Percentiles rank a stretch among this genome's conserved stretches.
Conservation (phyloP, 1,284 basidiomycete species). For the Sporisorium scitamineum region DNA sequence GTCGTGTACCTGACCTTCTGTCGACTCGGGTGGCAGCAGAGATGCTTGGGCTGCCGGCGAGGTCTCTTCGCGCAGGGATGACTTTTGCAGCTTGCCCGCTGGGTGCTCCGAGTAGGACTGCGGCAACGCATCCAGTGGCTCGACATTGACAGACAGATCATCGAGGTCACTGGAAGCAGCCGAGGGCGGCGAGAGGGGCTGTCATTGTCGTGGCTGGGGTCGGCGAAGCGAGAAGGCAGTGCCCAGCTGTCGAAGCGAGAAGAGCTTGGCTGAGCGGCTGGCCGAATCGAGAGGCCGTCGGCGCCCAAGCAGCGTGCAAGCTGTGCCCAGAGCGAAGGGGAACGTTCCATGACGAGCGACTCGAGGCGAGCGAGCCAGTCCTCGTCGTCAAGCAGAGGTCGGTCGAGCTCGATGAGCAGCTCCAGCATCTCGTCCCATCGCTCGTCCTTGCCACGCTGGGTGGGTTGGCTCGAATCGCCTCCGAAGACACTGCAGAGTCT, state of each 20-base stretch:
- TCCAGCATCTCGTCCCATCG: slow-evolving; percentile 53
- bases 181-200: slow-evolving; percentile 25
- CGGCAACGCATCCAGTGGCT: slow-evolving; percentile 29
- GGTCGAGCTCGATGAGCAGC: slow-evolving; percentile 42
- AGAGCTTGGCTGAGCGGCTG: slow-evolving; percentile 10
- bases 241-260: slow-evolving; percentile 52
- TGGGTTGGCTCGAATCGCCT: slow-evolving; percentile 13
- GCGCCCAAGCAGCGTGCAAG: slow-evolving; percentile 48
- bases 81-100: slow-evolving; percentile 24
- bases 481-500: slow-evolving; percentile 47
- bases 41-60: slow-evolving; percentile 2
- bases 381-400: slow-evolving; percentile 43
- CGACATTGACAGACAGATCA: slow-evolving; percentile 27
- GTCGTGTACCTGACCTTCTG: not conserved
- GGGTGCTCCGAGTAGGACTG: slow-evolving; percentile 37
- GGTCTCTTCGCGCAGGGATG: slow-evolving; percentile 17
- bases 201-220: slow-evolving; percentile 14
- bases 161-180: slow-evolving; percentile 24
- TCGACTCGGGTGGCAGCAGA: slow-evolving; percentile 3
- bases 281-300: slow-evolving; percentile 26
- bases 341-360: slow-evolving; percentile 43
- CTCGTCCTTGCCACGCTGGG: slow-evolving; percentile 32
- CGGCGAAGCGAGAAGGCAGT: slow-evolving; percentile 11
- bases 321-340: slow-evolving; percentile 41
- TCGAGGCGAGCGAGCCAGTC: slow-evolving; percentile 47